These are phyloP conservation scores for Cercospora canescens DNA, from an alignment of 2,329 filamentous ascomycete genomes.

Conservation along the genomic window DNA sequence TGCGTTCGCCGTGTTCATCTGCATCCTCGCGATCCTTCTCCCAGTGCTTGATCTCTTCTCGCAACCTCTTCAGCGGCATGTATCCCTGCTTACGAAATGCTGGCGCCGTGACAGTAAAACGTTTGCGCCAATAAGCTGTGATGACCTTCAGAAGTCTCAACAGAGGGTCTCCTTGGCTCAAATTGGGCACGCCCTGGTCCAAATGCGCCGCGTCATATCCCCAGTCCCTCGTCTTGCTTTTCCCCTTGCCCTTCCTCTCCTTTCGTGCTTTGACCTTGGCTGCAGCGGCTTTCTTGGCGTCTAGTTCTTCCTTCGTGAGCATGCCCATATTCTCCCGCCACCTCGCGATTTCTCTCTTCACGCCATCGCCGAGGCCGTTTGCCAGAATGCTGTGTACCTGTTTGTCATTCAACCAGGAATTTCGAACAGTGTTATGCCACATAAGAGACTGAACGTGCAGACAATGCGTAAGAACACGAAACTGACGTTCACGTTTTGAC, in stretches of 20 bases:
- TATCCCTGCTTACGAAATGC: slow-evolving; percentile 89
- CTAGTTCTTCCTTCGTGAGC: slow-evolving; percentile 38
- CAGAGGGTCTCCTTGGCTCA: slow-evolving; percentile 81
- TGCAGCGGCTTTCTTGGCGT: slow-evolving; percentile 37
- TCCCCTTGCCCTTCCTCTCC: slow-evolving; percentile 41
- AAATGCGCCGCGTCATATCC: slow-evolving; percentile 65
- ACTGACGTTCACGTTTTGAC: slow-evolving; percentile 78
- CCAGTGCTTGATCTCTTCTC: slow-evolving; percentile 72
- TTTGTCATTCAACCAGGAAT: slow-evolving; percentile 78
- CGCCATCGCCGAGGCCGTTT: slow-evolving; percentile 66
- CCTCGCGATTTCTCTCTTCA: slow-evolving; percentile 72
- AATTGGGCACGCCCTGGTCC: slow-evolving; percentile 70
- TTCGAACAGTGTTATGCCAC: slow-evolving; percentile 85
- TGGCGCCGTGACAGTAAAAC: slow-evolving; percentile 74
- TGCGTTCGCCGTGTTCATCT: slow-evolving; percentile 72
- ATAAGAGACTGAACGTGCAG: slow-evolving; percentile 85
- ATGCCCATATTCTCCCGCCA: slow-evolving; percentile 72
- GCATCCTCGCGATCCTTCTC: slow-evolving; percentile 62
- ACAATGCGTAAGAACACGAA: slow-evolving; percentile 77
- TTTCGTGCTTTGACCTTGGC: slow-evolving; percentile 42
- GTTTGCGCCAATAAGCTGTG: slow-evolving; percentile 84
- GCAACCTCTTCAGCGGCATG: slow-evolving; percentile 71
- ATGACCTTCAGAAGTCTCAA: slow-evolving; percentile 74
- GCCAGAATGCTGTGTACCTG: slow-evolving; percentile 75
- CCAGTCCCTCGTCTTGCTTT: slow-evolving; percentile 66